Evolutionary conservation across 352 stramenopile genomes (phyloP).

Genomic region (Phytophthora pisi): DNA sequence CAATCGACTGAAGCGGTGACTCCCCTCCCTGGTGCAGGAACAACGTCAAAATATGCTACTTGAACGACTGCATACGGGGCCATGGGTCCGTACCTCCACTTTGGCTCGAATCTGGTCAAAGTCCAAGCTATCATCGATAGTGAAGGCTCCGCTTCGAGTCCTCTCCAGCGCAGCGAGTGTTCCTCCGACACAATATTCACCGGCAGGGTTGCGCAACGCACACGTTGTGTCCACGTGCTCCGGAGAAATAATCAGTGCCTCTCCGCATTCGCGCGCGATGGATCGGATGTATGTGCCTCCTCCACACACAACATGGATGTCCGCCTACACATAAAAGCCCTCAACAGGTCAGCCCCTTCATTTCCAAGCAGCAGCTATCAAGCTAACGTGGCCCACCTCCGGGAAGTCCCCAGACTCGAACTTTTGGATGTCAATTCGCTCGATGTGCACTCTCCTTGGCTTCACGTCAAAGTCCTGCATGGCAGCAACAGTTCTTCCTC

Average conservation of each 20-base stretch:
- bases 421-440: slow-evolving; percentile 57
- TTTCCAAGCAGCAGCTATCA: background rate
- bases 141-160: slow-evolving; percentile 68
- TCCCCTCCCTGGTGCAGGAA: slow-evolving; percentile 36
- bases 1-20: slow-evolving; percentile 58
- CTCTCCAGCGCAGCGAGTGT: slow-evolving; percentile 69
- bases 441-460: slow-evolving; percentile 66
- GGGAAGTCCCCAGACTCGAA: slow-evolving; percentile 64
- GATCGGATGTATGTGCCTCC: slow-evolving; percentile 88
- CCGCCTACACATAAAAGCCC: slow-evolving; percentile 32
- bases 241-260: slow-evolving; percentile 54
- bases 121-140: slow-evolving; percentile 50
- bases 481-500: slow-evolving; percentile 1
- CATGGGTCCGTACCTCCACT: slow-evolving; percentile 38
- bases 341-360: slow-evolving; percentile 9
- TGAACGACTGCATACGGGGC: background rate
- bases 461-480: slow-evolving; percentile 61
- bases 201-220: slow-evolving; percentile 36
- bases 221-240: slow-evolving; percentile 27
- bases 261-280: slow-evolving; percentile 85
- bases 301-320: slow-evolving; percentile 68
- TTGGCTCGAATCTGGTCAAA: slow-evolving; percentile 60
- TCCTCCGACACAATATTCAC: slow-evolving; percentile 57
- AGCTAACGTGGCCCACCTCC: slow-evolving; percentile 42
- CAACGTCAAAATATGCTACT: background rate